Evolutionary conservation across 148 eudicot species (phyloP).

Genomic region (Rhododendron simsii): DNA sequence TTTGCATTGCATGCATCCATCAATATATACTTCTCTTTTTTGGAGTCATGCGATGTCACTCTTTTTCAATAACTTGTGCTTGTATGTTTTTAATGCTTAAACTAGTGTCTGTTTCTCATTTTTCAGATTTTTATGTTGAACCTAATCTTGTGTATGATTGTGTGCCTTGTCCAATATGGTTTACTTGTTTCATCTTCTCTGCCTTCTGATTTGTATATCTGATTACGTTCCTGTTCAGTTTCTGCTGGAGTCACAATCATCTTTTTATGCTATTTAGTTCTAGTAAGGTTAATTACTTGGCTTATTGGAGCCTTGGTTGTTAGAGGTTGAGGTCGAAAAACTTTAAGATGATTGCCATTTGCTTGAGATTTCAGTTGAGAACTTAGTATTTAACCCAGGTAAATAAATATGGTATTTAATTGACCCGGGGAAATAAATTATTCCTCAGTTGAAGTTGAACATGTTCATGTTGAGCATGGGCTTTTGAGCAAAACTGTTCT

Average conservation of each 20-base stretch:
- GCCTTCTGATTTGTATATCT: not conserved
- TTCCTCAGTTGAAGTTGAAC: not conserved
- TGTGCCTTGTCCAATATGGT: no score
- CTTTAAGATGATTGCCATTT: not conserved
- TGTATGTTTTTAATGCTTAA: not conserved
- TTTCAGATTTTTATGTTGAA: not conserved
- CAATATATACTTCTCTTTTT: not conserved
- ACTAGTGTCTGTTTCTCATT: not conserved
- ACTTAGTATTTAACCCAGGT: not conserved
- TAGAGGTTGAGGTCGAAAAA: not conserved
- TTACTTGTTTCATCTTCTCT: not conserved
- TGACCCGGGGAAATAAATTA: not conserved
- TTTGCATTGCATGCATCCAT: not conserved
- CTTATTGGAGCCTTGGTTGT: conserved; percentile 1
- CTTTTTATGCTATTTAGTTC: not conserved
- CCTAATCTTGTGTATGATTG: not conserved
- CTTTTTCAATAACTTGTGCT: not conserved
- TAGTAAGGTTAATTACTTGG: not conserved
- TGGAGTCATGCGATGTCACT: not conserved
- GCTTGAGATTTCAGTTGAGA: not conserved
- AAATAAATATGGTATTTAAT: not conserved
- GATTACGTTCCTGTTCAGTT: not conserved
- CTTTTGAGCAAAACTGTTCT: not conserved
- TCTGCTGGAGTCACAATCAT: not conserved
- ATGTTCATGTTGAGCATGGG: not conserved